Percentiles rank a stretch among this genome's conserved stretches.
phyloP scores from a whole-genome alignment of 169 alveolate species.

The Eimeria necatrix region DNA sequence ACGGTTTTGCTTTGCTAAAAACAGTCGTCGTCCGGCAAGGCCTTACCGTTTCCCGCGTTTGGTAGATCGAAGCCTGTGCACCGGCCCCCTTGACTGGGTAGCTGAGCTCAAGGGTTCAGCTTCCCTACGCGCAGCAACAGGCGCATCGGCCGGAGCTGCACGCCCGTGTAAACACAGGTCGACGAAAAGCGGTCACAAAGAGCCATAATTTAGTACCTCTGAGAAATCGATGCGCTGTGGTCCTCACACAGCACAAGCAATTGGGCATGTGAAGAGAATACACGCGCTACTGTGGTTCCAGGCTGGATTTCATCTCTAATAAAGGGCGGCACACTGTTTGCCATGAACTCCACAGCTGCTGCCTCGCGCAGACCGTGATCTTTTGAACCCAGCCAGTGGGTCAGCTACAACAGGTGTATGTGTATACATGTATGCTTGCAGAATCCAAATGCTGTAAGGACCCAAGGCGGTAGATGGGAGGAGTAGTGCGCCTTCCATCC shows the following conservation, averaged over 20 bases:
- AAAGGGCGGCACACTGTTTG: too few relatives aligned
- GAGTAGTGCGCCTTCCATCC: too few relatives aligned
- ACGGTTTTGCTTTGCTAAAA: neutral
- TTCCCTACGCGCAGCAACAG: conserved; percentile 58
- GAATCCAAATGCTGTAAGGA: too few relatives aligned
- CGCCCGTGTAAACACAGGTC: neutral
- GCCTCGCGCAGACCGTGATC: too few relatives aligned
- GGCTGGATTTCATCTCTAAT: neutral
- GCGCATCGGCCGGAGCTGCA: conserved; percentile 44
- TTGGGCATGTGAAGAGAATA: too few relatives aligned
- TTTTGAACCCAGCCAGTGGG: too few relatives aligned
- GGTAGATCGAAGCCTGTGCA: neutral
- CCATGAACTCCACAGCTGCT: too few relatives aligned
- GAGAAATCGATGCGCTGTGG: neutral
- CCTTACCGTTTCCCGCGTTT: conserved; percentile 24
- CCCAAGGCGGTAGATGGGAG: too few relatives aligned
- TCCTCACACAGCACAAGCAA: neutral
- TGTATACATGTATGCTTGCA: too few relatives aligned
- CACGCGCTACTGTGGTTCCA: neutral
- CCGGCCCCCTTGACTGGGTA: conserved; percentile 2
- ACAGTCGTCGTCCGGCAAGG: neutral
- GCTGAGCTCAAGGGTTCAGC: conserved; percentile 23
- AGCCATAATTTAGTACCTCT: neutral
- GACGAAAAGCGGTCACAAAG: neutral
- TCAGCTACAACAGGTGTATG: too few relatives aligned